A percentile compares a stretch with the other conserved stretches of the same genome.
Conservation (phyloP, 768 basidiomycete genomes). For the Podaxis carcinomalis region DNA sequence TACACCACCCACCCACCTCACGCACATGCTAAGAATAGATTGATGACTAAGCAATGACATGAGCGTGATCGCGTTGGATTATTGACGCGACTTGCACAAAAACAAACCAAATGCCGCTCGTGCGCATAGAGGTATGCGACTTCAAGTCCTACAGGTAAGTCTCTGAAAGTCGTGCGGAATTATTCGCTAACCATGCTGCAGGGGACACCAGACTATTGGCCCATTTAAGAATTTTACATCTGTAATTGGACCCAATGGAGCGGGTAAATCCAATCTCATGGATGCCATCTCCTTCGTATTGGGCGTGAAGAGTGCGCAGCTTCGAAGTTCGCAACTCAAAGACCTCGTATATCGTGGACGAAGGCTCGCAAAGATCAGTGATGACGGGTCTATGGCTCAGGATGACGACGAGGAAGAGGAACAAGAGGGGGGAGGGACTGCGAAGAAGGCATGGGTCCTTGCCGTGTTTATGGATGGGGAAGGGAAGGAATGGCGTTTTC, state of each 20-base stretch:
- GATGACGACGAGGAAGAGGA: constrained; percentile 46
- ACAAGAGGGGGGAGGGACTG: constrained; percentile 71
- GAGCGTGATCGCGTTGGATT: constrained; percentile 7
- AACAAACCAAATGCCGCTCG: constrained; percentile 59
- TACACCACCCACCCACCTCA: too few species aligned
- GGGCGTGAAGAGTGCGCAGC: constrained; percentile 90
- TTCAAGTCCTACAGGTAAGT: constrained; percentile 91
- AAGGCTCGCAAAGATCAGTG: constrained; percentile 50
- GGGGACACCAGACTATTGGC: constrained; percentile 82
- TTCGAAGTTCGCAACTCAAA: constrained; percentile 89
- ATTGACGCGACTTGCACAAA: constrained; percentile 1
- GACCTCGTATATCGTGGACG: constrained; percentile 95
- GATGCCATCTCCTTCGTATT: constrained; percentile 99
- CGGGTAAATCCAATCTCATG: constrained; percentile 99
- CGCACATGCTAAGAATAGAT: not conserved
- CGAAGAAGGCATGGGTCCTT: constrained; percentile 93
- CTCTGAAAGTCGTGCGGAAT: not conserved
- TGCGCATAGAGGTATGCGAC: constrained; percentile 88
- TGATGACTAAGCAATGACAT: not conserved
- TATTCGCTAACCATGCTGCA: constrained; percentile 20
- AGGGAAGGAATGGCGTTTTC: constrained; percentile 85
- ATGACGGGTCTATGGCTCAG: constrained; percentile 38
- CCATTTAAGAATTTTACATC: constrained; percentile 94
- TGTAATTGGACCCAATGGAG: constrained; percentile 97
- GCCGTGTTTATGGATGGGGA: constrained; percentile 81